A percentile compares a stretch with the other conserved stretches of the same genome.
These are phyloP conservation scores for Tuber brumale DNA, from an alignment of 495 filamentous ascomycete genomes.

Conservation along the genomic window DNA sequence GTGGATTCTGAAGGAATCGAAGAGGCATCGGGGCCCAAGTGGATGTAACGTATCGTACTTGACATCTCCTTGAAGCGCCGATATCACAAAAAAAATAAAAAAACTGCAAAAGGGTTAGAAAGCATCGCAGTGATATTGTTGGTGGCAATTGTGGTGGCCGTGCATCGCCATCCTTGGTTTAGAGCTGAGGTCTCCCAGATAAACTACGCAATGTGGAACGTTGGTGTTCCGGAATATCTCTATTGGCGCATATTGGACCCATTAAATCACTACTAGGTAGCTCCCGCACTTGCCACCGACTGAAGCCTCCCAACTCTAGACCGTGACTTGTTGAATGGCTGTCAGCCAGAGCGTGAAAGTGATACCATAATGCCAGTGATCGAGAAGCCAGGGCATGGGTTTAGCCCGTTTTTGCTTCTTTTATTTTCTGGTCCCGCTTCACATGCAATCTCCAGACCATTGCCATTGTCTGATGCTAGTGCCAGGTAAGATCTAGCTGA, in stretches of 20 bases:
- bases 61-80: neutral
- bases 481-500: constrained; percentile 1
- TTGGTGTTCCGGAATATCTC: constrained; percentile 11
- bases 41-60: constrained; percentile 40
- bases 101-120: constrained; percentile 25
- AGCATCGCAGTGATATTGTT: constrained; percentile 27
- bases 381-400: neutral
- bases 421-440: neutral
- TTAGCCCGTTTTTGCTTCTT: neutral
- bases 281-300: neutral
- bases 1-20: constrained; percentile 32
- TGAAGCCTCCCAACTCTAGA: neutral
- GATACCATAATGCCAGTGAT: neutral
- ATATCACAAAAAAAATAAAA: constrained; percentile 25
- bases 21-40: constrained; percentile 28
- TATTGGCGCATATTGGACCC: constrained; percentile 20
- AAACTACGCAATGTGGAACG: constrained; percentile 15
- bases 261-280: neutral
- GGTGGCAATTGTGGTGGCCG: constrained; percentile 29
- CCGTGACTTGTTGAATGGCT: neutral
- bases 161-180: constrained; percentile 23
- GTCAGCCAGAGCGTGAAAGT: neutral
- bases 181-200: constrained; percentile 12
- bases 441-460: neutral
- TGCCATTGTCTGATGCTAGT: neutral